Percentiles rank a stretch among this genome's conserved stretches.
phyloP scores from a whole-genome alignment of 1,139 yeast species.

The Suhomyces panamericanus region DNA sequence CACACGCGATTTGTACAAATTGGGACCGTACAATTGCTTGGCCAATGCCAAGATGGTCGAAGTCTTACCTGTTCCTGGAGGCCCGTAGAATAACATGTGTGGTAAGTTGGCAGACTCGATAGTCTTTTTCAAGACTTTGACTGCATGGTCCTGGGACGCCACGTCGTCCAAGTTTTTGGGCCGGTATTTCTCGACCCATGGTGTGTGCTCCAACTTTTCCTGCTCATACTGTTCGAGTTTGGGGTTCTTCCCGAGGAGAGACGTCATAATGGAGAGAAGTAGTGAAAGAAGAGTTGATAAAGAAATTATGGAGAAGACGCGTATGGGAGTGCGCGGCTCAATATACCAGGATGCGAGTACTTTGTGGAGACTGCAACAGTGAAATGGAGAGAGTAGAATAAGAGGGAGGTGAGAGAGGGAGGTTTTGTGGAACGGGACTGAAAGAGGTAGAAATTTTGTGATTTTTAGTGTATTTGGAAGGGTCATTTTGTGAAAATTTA shows the following conservation, averaged over 20 bases:
- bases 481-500: too few relatives aligned
- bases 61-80: slow-evolving; percentile 97
- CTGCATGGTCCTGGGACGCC: slow-evolving; percentile 89
- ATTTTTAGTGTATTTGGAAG: too few relatives aligned
- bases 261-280: slow-evolving; percentile 16
- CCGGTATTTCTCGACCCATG: slow-evolving; percentile 82
- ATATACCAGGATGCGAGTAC: not conserved
- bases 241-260: slow-evolving; percentile 18
- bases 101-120: slow-evolving; percentile 82
- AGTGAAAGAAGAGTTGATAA: not conserved
- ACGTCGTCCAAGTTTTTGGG: slow-evolving; percentile 85
- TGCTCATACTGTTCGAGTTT: slow-evolving; percentile 37
- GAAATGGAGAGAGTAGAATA: not conserved
- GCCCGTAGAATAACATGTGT: slow-evolving; percentile 95
- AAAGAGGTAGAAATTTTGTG: too few relatives aligned
- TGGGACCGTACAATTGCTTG: slow-evolving; percentile 75
- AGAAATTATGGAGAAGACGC: not conserved
- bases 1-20: slow-evolving; percentile 70
- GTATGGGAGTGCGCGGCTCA: slow-evolving; percentile 4
- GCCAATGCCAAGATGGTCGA: slow-evolving; percentile 90
- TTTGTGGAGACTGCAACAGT: too few relatives aligned
- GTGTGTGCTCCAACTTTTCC: slow-evolving; percentile 54
- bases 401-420: too few relatives aligned
- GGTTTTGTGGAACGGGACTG: too few relatives aligned
- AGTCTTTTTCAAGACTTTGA: slow-evolving; percentile 78